Percentiles rank a stretch among this genome's conserved stretches.
Evolutionary conservation across 805 yeast genomes (phyloP).

Genomic region (Lipomyces yamadae): DNA sequence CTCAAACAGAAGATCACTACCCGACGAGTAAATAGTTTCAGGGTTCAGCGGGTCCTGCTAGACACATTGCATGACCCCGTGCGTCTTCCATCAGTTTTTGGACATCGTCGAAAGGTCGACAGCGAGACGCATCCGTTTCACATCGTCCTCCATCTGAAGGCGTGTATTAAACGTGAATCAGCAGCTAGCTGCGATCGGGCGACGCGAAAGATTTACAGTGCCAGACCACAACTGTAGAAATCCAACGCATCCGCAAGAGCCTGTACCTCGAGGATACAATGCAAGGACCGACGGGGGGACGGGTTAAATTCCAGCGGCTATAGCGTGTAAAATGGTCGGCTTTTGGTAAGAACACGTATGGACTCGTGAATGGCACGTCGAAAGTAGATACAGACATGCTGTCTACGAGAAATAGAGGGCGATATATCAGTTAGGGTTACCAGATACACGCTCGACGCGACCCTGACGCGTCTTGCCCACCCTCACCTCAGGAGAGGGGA

Average conservation of each 20-base stretch:
- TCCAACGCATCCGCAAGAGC: constrained; percentile 3
- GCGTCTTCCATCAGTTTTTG: not conserved
- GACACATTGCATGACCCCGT: not conserved
- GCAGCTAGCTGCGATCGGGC: constrained; percentile 1
- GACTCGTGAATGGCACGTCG: not conserved
- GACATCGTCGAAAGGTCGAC: constrained; percentile 5
- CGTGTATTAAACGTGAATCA: not conserved
- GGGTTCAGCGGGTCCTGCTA: not conserved
- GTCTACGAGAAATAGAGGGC: not conserved
- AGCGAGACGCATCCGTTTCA: constrained; percentile 1
- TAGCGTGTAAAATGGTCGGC: not conserved
- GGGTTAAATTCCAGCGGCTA: constrained; percentile 5
- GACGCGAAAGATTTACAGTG: not conserved
- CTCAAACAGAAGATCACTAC: not conserved
- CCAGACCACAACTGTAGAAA: not conserved
- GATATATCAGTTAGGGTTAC: not conserved
- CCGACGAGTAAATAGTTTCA: not conserved
- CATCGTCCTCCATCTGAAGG: not conserved
- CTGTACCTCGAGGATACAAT: constrained; percentile 1
- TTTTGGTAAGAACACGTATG: not conserved
- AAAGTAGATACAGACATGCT: not conserved
- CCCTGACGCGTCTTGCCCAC: not conserved
- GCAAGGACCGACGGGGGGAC: not conserved
- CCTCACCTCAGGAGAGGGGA: too few species aligned
- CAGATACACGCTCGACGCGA: not conserved